Base-by-base conservation (phyloP, 495 filamentous ascomycete species). In the Penicillium daleae region DNA sequence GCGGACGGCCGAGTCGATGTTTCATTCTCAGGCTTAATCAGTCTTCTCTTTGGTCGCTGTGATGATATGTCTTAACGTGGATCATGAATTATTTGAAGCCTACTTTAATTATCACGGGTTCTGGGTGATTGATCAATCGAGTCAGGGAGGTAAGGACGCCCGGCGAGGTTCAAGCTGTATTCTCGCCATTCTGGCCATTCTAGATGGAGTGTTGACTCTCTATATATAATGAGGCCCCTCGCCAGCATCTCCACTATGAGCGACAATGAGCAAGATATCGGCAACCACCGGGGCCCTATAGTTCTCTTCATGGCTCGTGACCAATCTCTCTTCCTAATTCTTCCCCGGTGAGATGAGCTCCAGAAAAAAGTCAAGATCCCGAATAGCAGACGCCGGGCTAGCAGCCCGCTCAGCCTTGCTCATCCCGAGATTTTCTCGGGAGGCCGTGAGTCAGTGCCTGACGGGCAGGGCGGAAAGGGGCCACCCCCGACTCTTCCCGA, bases 1-100 rank as follows among this genome's bases (percentile, higher is more conserved):
- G 57, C 70, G 70, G 60, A 78, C 76, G 5, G 64, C 66, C 6
- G 73, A 73, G 44, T 77, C 77, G 13, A 59, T 52, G 21, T 78
- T 73, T 39, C 55, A 67, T 3, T 52, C 24, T 1, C 54, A 31
- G 10, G 50, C n/a, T 58, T 67, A 13, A 60, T 4, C 4, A 5
- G 22, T n/a, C 1, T 27, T 8, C 21, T 24, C 9, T 7, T 48
- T 48, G 44, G 4, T 48, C 22, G 5, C 46, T 46, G 9, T 22
- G 6, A 31, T 21, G 40, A 42, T 42, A 42, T 46, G 9, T 46
- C 13, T 46, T 46, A 46, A 46, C 19, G 19, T 22, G 42, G 12
- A 46, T 22, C 19, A 46, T 22, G 42, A 46, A 46, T 9, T 24
- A 22, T 44, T 5, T 13, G 9, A 3, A 22, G 29, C n/a, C n/a